Conservation (phyloP, 352 stramenopile genomes). For the Thraustotheca clavata region DNA sequence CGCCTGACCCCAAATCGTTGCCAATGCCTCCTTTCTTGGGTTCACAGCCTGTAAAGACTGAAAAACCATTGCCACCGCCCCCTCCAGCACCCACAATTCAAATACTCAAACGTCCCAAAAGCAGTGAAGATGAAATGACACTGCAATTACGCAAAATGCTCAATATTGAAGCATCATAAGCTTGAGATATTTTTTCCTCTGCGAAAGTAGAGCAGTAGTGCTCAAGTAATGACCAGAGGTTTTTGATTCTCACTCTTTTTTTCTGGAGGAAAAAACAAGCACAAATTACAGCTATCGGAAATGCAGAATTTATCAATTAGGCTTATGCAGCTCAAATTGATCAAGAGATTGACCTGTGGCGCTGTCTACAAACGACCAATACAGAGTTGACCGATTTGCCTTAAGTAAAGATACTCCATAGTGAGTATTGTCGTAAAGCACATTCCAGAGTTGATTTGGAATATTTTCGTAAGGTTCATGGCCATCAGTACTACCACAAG, state of each 20-base stretch:
- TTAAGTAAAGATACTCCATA: slow-evolving; percentile 39
- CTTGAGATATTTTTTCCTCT: not conserved
- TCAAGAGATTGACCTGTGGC: slow-evolving; percentile 28
- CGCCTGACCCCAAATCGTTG: slow-evolving; percentile 57
- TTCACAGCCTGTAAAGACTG: slow-evolving; percentile 13
- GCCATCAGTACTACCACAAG: slow-evolving; percentile 49
- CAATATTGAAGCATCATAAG: slow-evolving; percentile 36
- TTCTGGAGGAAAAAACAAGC: too few relatives aligned
- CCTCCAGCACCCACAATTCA: slow-evolving; percentile 25
- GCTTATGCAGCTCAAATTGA: slow-evolving; percentile 23
- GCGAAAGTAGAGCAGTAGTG: not conserved
- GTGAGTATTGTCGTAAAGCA: slow-evolving; percentile 30
- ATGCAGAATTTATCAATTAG: not conserved
- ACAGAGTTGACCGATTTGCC: slow-evolving; percentile 25
- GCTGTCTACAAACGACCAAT: slow-evolving; percentile 31
- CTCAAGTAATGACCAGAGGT: not conserved
- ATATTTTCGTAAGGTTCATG: slow-evolving; percentile 22
- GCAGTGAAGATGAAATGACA: slow-evolving; percentile 62
- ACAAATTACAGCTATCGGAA: too few relatives aligned
- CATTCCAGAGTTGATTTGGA: slow-evolving; percentile 36
- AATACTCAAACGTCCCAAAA: slow-evolving; percentile 26
- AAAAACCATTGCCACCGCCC: slow-evolving; percentile 23
- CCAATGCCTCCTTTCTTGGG: slow-evolving; percentile 65
- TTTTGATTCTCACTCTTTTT: not conserved
- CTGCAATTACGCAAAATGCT: slow-evolving; percentile 69